A percentile compares a stretch with the other conserved stretches of the same genome.
Conservation (phyloP, 345 rosid species). For the Syzygium jambos region DNA sequence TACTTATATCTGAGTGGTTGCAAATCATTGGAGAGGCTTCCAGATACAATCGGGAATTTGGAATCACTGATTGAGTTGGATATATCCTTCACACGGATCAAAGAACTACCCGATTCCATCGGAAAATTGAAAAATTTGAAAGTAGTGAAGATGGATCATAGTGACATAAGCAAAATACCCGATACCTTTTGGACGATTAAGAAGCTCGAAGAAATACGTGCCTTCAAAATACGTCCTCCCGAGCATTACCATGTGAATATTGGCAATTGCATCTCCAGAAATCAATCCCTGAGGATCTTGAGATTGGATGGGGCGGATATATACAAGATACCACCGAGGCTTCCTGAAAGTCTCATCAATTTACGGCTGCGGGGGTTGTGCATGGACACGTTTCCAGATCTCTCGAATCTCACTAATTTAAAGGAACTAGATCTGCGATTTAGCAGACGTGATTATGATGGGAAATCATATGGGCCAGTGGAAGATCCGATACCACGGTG, state of each 20-base stretch:
- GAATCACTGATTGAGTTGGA: no score
- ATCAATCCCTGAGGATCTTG: no score
- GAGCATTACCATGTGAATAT: neutral
- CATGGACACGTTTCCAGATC: neutral
- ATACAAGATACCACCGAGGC: neutral
- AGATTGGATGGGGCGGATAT: fast-evolving
- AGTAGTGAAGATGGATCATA: neutral
- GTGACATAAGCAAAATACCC: neutral
- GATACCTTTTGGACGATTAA: neutral
- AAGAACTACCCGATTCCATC: no score
- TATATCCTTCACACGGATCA: fast-evolving
- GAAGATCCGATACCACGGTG: neutral
- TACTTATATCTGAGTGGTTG: fast-evolving
- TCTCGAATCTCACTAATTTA: neutral
- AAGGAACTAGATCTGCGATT: neutral
- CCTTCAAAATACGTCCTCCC: no score
- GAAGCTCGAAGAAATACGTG: neutral
- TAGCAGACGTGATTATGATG: no score
- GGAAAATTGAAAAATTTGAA: neutral
- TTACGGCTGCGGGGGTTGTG: neutral
- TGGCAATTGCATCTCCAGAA: no score
- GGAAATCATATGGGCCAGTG: no score
- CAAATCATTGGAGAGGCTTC: neutral
- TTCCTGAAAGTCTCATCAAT: neutral
- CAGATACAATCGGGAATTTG: neutral